Base-by-base conservation (phyloP, 495 filamentous ascomycete species). In the Penicillium mononematosum region DNA sequence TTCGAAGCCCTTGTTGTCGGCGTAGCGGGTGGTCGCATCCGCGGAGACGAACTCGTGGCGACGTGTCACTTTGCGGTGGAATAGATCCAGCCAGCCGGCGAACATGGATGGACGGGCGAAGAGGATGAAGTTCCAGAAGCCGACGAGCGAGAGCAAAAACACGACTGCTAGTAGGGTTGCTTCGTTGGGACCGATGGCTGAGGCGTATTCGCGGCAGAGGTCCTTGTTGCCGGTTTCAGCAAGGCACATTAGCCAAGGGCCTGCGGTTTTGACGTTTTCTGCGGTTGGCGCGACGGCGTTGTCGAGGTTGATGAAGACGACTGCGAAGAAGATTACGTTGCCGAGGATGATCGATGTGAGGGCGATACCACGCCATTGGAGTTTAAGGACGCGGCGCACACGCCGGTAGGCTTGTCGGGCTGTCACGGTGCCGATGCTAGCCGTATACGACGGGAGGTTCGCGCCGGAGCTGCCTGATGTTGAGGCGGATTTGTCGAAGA, bases 361-460 rank as follows among this genome's bases (percentile, higher is more conserved):
- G 25, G 83, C 82, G 45, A 96, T 90, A 46, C 91, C 91, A 58
- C 95, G 81, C 94, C 94, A 98, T 71, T 98, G 94, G 3, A 98
- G 80, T 66, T 87, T 84, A n/a, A 98, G 79, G 44, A 98, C 91
- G 56, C 91, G 85, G 47, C 84, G 82, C 34, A 98, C 82, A 46
- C 95, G 85, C 54, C 88, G 84, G 62, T 95, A 96, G 22, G 94
- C 92, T 64, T 94, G 92, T 48, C 88, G 83, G 19, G 95, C 90
- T 7, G 90, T 92, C 58, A 92, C 82, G 34, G 90, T 93, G 65
- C 87, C 85, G 42, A 94, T 75, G 69, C 91, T 96, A 59, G 81
- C 81, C 20, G 83, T 80, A 71, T 95, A 92, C 2, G 91, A 91
- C 5, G 88, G 91, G 19, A 94, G 75, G 14, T 29, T 22, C 2